phyloP scores from a whole-genome alignment of 2,329 filamentous ascomycete species.

The Coniochaeta sp. region DNA sequence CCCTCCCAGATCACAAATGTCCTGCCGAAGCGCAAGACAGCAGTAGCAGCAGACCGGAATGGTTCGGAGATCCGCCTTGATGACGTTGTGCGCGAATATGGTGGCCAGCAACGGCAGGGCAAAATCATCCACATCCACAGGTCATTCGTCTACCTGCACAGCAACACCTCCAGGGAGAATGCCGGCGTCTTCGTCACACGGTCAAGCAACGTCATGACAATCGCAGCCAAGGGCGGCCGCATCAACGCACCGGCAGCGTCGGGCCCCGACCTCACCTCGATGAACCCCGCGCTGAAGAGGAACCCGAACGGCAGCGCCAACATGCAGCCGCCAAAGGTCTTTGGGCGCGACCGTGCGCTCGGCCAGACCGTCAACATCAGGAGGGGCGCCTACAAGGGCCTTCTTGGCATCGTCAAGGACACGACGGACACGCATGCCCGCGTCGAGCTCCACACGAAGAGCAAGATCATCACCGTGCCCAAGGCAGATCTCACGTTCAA shows the following conservation, averaged over 20 bases:
- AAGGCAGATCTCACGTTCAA: conserved; percentile 80
- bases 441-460: conserved; percentile 90
- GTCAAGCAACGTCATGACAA: conserved; percentile 76
- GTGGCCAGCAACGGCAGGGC: conserved; percentile 77
- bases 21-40: conserved; percentile 71
- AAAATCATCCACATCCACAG: conserved; percentile 91
- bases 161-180: conserved; percentile 76
- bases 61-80: conserved; percentile 88
- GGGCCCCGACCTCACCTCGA: conserved; percentile 76
- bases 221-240: conserved; percentile 89
- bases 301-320: conserved; percentile 49
- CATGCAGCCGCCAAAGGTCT: conserved; percentile 62
- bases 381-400: conserved; percentile 83
- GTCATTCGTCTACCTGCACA: conserved; percentile 86
- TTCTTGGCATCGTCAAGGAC: conserved; percentile 93
- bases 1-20: conserved; percentile 90
- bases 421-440: conserved; percentile 79
- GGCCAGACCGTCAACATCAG: conserved; percentile 88
- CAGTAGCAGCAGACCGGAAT: conserved; percentile 86
- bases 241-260: conserved; percentile 45
- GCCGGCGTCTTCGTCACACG: conserved; percentile 84
- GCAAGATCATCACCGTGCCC: conserved; percentile 78
- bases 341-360: conserved; percentile 74
- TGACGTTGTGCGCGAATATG: conserved; percentile 85
- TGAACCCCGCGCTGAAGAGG: conserved; percentile 85